These are phyloP conservation scores for Schizophyllum commune DNA, from an alignment of 1,284 basidiomycete genomes.

Conservation along the genomic window DNA sequence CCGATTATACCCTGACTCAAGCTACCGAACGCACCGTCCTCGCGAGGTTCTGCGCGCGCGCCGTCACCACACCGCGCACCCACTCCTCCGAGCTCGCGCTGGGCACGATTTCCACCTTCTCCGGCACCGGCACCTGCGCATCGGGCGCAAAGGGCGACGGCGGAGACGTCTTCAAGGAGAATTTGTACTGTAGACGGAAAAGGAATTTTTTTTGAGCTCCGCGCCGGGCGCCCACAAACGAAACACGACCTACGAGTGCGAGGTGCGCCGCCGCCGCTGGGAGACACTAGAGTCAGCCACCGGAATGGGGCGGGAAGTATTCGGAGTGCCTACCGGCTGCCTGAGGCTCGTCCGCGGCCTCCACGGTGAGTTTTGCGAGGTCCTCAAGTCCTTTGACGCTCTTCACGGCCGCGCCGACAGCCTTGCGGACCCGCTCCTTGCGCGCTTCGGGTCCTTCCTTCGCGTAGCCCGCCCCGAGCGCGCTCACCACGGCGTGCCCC, in stretches of 20 bases:
- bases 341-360: constrained; percentile 62
- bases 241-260: constrained; percentile 26
- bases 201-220: not conserved
- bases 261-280: constrained; percentile 72
- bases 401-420: constrained; percentile 62
- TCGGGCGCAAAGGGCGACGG: constrained; percentile 53
- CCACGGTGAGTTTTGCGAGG: constrained; percentile 52
- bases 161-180: constrained; percentile 67
- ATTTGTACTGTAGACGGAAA: constrained; percentile 39
- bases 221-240: not conserved
- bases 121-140: constrained; percentile 35
- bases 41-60: constrained; percentile 78
- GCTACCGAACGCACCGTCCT: constrained; percentile 46
- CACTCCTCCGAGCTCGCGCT: constrained; percentile 45
- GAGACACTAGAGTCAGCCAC: not conserved
- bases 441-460: constrained; percentile 2
- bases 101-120: constrained; percentile 42
- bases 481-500: constrained; percentile 48
- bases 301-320: not conserved
- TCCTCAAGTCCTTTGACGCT: constrained; percentile 49
- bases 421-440: constrained; percentile 59
- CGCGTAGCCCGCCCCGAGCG: constrained; percentile 54
- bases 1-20: not conserved
- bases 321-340: constrained; percentile 48
- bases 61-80: constrained; percentile 68